Conservation (phyloP, 352 stramenopile species). For the Pythium brassicae region DNA sequence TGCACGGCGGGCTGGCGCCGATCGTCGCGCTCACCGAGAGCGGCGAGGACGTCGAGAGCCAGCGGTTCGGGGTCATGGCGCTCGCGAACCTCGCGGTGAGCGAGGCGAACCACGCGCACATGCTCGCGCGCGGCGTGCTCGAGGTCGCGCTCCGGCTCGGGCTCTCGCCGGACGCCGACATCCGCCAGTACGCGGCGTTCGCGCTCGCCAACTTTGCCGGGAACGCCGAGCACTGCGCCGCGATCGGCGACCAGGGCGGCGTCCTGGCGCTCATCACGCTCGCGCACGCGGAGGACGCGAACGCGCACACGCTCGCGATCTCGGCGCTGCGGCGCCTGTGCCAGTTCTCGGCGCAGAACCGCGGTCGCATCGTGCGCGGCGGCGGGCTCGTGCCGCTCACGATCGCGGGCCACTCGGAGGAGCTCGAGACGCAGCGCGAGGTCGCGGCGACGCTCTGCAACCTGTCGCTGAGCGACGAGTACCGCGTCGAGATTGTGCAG, state of each 20-base stretch:
- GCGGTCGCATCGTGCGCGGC: constrained; percentile 80
- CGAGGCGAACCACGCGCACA: constrained; percentile 90
- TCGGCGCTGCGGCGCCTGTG: constrained; percentile 90
- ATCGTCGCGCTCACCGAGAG: constrained; percentile 79
- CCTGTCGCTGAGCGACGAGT: constrained; percentile 89
- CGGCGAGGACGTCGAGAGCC: constrained; percentile 69
- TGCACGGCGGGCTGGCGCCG: constrained; percentile 89
- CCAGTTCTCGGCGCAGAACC: constrained; percentile 86
- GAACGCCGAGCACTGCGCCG: constrained; percentile 81
- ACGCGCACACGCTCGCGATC: constrained; percentile 90
- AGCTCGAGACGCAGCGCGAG: constrained; percentile 94
- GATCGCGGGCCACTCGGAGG: constrained; percentile 75
- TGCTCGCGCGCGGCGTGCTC: constrained; percentile 88
- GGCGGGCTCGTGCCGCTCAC: constrained; percentile 85
- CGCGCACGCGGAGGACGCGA: constrained; percentile 81
- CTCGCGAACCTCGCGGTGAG: constrained; percentile 94
- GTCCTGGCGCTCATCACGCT: constrained; percentile 89
- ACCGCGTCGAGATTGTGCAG: constrained; percentile 88
- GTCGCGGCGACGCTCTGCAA: constrained; percentile 93
- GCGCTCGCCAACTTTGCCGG: constrained; percentile 91
- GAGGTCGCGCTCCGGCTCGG: constrained; percentile 75
- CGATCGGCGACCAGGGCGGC: constrained; percentile 89
- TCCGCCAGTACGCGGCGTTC: constrained; percentile 90
- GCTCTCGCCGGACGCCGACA: constrained; percentile 71
- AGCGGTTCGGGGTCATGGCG: constrained; percentile 93